Evolutionary conservation across 192 early-diverging fungal genomes (phyloP).

Genomic region (Mortierella claussenii): DNA sequence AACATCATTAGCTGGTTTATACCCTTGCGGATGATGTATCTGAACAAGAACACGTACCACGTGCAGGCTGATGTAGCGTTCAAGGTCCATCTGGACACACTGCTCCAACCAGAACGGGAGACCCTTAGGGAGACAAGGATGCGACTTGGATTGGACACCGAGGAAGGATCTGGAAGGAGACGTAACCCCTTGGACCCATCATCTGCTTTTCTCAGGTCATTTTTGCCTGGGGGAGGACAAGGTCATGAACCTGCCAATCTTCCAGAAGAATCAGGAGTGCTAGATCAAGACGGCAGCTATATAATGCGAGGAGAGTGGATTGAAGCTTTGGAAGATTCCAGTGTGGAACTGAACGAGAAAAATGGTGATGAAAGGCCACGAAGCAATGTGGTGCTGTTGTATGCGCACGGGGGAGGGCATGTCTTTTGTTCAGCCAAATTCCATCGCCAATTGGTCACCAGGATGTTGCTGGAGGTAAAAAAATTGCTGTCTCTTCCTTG

Average conservation of each 20-base stretch:
- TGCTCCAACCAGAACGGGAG: conserved; percentile 24
- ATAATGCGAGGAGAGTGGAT: conserved; percentile 60
- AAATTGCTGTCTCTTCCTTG: not conserved
- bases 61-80: conserved; percentile 15
- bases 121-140: conserved; percentile 16
- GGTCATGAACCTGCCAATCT: conserved; percentile 22
- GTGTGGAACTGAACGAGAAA: conserved; percentile 8
- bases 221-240: conserved; percentile 17
- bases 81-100: conserved; percentile 36
- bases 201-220: conserved; percentile 21
- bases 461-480: conserved; percentile 56
- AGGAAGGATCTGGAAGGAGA: not conserved
- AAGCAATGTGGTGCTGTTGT: conserved; percentile 70
- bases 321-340: conserved; percentile 35
- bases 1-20: conserved; percentile 39
- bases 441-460: conserved; percentile 58
- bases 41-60: conserved; percentile 12
- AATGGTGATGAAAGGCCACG: not conserved
- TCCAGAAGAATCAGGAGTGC: conserved; percentile 39
- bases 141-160: not conserved
- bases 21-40: conserved; percentile 21
- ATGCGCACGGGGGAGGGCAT: conserved; percentile 83
- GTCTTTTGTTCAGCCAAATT: conserved; percentile 55
- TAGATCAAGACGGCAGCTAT: conserved; percentile 20
- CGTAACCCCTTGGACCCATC: conserved; percentile 34